Evolutionary conservation across 2,329 filamentous ascomycete genomes (phyloP), one percentile per base, ranked within the genome.

Genomic region (Lecanicillium sp.): DNA sequence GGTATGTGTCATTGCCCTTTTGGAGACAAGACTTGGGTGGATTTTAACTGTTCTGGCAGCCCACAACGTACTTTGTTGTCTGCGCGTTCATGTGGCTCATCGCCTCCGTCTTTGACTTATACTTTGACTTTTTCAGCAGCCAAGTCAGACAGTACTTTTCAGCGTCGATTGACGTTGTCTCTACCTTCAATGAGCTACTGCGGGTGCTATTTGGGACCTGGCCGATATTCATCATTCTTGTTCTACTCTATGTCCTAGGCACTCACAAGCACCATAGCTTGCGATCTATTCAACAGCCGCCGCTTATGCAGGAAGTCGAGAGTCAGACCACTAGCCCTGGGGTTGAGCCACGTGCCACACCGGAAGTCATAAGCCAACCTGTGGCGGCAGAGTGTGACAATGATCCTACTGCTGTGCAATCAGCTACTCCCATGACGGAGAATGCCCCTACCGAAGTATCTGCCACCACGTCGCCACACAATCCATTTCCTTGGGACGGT

Each of bases 221-320:
- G 50, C 47, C 51, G 0, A 39, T 45, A 3, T 51, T 62, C 19
- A 36, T 49, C 7, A 37, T 54, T 3, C 41, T 49, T 13, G 25
- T 34, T 11, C 22, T 59, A 11, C 39, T 57, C 2, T 57, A 55
- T 28, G 41, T 42, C 7, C 40, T 61, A 3, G 57, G 54, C 1
- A 36, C 33, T 3, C 50, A 46, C 8, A 55, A 48, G 15, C 20
- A 34, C 5, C 48, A 48, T 6, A 56, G 55, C 0, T 28, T 60
- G 7, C 59, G 54, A 49, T 51, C 52, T 1, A 45, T 37, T 4
- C 8, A 31, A 15, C 43, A 49, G 7, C 44, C 48, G 12, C 35
- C 45, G 4, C 43, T 46, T 18, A 43, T 46, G 43, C 13, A 38
- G n/a, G 12, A 33, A 16, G 20, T 35, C 33, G 19, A 41, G 32